Evolutionary conservation across 23 red algal species (phyloP).

Genomic region (Gracilaria domingensis): DNA sequence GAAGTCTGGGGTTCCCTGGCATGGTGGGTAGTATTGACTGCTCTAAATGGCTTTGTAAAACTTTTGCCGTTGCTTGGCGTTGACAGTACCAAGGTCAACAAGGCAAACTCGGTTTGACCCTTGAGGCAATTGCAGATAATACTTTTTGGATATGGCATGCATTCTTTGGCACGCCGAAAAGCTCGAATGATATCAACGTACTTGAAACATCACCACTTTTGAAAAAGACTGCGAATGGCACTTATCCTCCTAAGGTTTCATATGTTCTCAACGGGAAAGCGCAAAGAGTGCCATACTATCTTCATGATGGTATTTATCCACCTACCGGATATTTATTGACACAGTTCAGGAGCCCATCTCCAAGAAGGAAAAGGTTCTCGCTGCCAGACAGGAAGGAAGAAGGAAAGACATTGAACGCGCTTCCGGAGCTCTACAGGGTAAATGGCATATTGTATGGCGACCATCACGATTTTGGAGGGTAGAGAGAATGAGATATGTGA

Average conservation of each 20-base stretch:
- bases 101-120: neutral
- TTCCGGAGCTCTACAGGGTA: conserved; percentile 38
- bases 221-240: conserved; percentile 5
- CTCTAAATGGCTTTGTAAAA: conserved; percentile 47
- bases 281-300: conserved; percentile 34
- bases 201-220: conserved; percentile 27
- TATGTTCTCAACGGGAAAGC: conserved; percentile 8
- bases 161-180: conserved; percentile 41
- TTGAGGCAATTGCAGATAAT: conserved; percentile 58
- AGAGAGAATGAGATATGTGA: conserved; percentile 22
- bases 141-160: conserved; percentile 62
- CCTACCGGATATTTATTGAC: conserved; percentile 15
- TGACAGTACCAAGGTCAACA: conserved; percentile 62
- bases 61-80: conserved; percentile 28
- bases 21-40: conserved; percentile 60
- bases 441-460: conserved; percentile 20
- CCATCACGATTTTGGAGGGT: conserved; percentile 11
- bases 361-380: conserved; percentile 16
- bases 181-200: conserved; percentile 59
- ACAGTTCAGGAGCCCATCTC: neutral
- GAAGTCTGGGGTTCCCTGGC: conserved; percentile 43
- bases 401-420: conserved; percentile 60
- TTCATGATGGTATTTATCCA: conserved; percentile 50
- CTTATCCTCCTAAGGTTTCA: neutral
- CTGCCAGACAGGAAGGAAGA: conserved; percentile 20